These are phyloP conservation scores for Fomitopsis betulina DNA, from an alignment of 1,284 basidiomycete species.

Conservation along the genomic window DNA sequence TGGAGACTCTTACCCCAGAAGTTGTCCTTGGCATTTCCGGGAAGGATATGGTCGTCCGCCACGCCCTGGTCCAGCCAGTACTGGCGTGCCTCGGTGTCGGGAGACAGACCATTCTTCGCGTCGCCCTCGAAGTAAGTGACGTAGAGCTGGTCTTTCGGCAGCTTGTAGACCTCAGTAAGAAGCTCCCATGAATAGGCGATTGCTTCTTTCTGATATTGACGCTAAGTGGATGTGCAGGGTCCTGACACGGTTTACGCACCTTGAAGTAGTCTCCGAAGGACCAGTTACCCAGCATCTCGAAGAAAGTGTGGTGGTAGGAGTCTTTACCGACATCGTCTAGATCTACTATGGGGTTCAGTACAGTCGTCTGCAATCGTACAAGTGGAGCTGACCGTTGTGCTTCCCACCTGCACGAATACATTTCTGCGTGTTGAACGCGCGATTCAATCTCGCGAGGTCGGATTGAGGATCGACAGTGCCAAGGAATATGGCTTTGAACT, in stretches of 20 bases:
- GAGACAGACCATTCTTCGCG: conserved; percentile 76
- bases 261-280: conserved; percentile 99
- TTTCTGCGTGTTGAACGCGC: conserved; percentile 95
- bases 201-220: conserved; percentile 78
- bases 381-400: conserved; percentile 74
- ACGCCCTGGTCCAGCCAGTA: conserved; percentile 89
- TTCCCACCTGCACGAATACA: conserved; percentile 98
- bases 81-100: conserved; percentile 86
- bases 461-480: conserved; percentile 94
- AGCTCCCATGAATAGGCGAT: conserved; percentile 93
- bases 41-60: conserved; percentile 85
- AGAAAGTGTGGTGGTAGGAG: conserved; percentile 96
- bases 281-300: conserved; percentile 99
- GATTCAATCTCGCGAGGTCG: conserved; percentile 83
- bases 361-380: background rate
- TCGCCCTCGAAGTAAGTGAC: conserved; percentile 99
- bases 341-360: conserved; percentile 45
- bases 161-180: conserved; percentile 83
- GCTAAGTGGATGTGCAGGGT: background rate
- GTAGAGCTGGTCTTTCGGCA: conserved; percentile 90
- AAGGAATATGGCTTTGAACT: conserved; percentile 97
- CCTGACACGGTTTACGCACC: conserved; percentile 34
- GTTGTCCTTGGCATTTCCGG: conserved; percentile 96
- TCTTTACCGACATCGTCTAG: conserved; percentile 99
- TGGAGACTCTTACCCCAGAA: conserved; percentile 80